Base-by-base conservation (phyloP, 2,329 filamentous ascomycete genomes). In the Colletotrichum liaoningense region DNA sequence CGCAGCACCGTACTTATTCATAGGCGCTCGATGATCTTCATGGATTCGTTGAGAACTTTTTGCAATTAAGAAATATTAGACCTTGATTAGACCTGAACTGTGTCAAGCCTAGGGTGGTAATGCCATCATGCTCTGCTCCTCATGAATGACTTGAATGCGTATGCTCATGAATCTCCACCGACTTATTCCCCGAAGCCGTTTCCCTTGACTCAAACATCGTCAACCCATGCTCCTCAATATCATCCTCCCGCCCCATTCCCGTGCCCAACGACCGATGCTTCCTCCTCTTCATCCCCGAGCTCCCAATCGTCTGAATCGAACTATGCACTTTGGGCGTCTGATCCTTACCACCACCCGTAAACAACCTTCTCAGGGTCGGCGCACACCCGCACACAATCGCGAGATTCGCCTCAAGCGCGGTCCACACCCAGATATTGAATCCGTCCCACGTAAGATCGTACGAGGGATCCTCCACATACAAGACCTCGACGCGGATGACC, bases 391-490 rank as follows among this genome's bases (percentile, higher is more conserved):
- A 84, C 33, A 84, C 82, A 24, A 85, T 79, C 19, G 82, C 83
- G 14, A 85, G 72, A 55, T 85, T 83, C 1, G 81, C 82, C 74
- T 85, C 83, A 24, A 84, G 79, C 3, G 83, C 81, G 1, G 83
- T 84, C 83, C 83, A 85, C 33, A 84, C 81, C 83, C 83, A 85
- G 30, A 85, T 76, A 16, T 82, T 75, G 59, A 83, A 83, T 1
- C 83, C 82, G 6, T 84, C 75, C 83, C 83, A 85, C 2, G 83
- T 85, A 0, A 84, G 79, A 73, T 85, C 83, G 76, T 82, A 84
- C 1, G 82, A 82, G 1, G 65, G 38, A 42, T 80, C 57, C 33
- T 78, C 74, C 8, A 81, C 80, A 5, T 59, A 69, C 56, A 46
- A n/a, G 54, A 62, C 14, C 33, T 38, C n/a, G 11, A 8, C 63